Conservation (phyloP, 441 rosid genomes). For the Syzygium malaccense region DNA sequence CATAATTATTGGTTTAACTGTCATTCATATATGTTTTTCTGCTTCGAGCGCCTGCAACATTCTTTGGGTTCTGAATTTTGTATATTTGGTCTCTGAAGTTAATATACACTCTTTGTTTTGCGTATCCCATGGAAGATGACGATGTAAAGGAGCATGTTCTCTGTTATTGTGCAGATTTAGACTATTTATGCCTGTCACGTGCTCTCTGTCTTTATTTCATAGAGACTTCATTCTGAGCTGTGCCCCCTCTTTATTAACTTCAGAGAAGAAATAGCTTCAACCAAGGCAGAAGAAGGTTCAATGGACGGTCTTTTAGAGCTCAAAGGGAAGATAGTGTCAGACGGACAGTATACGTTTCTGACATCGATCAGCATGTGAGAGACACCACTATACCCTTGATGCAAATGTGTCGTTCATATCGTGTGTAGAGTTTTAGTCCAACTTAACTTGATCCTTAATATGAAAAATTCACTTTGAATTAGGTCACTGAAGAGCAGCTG, state of each 20-base stretch:
- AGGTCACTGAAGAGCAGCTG: constrained; percentile 71
- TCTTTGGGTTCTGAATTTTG: neutral
- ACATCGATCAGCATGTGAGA: constrained; percentile 69
- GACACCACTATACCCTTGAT: neutral
- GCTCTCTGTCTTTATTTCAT: neutral
- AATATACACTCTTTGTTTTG: neutral
- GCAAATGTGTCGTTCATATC: constrained; percentile 1
- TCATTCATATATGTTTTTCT: neutral
- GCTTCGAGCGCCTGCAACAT: neutral
- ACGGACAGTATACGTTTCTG: constrained; percentile 69
- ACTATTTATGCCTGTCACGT: neutral
- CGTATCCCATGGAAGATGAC: neutral
- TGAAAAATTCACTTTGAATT: neutral
- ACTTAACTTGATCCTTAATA: neutral
- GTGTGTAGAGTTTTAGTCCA: neutral
- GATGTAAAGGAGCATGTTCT: neutral
- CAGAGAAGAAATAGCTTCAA: constrained; percentile 47
- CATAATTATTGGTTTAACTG: neutral
- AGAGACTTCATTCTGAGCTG: constrained; percentile 5
- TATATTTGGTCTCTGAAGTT: neutral
- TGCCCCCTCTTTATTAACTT: neutral
- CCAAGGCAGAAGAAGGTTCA: constrained; percentile 47
- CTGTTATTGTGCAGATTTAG: neutral
- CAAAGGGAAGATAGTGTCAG: constrained; percentile 61
- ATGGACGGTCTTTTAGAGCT: constrained; percentile 47